These are phyloP conservation scores for Ramalina intermedia DNA, from an alignment of 495 filamentous ascomycete species.

Conservation along the genomic window DNA sequence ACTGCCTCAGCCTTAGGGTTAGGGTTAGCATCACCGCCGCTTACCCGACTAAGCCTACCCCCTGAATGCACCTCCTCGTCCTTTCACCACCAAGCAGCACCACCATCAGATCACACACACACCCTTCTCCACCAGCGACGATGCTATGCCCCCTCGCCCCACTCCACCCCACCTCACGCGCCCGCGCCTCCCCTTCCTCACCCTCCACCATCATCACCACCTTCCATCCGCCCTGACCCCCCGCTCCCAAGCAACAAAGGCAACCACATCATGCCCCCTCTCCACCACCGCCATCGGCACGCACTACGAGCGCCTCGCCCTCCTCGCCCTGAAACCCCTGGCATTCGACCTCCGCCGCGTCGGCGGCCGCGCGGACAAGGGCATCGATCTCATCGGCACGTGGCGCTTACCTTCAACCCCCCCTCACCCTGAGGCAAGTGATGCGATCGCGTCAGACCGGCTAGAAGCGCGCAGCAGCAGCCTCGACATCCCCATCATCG, in stretches of 20 bases:
- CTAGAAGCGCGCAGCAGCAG: too few species aligned
- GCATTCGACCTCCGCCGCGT: constrained; percentile 56
- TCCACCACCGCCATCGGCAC: constrained; percentile 33
- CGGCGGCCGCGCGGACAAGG: constrained; percentile 60
- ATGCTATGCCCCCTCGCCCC: neutral
- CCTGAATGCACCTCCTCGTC: too few species aligned
- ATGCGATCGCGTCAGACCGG: too few species aligned
- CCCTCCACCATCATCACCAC: neutral
- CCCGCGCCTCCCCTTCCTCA: neutral
- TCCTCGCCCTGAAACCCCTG: constrained; percentile 41
- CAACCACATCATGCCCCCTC: constrained; percentile 20
- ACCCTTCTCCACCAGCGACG: neutral
- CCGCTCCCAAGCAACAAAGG: constrained; percentile 36
- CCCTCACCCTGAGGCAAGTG: neutral
- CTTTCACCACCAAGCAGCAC: too few species aligned
- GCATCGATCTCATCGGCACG: constrained; percentile 72
- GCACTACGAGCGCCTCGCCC: constrained; percentile 61
- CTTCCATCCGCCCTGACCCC: neutral
- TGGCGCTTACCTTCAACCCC: constrained; percentile 47
- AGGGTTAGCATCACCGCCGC: too few species aligned
- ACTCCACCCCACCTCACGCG: neutral
- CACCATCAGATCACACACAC: too few species aligned
- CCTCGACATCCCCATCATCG: constrained; percentile 39
- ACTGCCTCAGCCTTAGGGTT: too few species aligned
- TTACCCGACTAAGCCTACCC: too few species aligned